Base-by-base conservation (phyloP, 192 early-diverging fungal genomes). In the Backusella westeae region DNA sequence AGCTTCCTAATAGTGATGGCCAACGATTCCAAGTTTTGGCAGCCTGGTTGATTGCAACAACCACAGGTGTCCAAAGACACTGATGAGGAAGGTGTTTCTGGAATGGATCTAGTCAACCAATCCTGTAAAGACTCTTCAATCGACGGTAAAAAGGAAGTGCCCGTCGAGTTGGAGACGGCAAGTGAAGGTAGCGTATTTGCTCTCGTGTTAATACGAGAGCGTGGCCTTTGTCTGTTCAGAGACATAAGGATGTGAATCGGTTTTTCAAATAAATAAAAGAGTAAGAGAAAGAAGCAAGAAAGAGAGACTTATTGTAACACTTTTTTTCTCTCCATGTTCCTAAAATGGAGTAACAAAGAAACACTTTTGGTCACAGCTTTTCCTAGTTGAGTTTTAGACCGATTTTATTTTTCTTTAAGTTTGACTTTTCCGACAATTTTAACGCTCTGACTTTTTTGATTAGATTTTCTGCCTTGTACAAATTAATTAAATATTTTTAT, bases 81-180 rank as follows among this genome's bases (percentile, higher is more conserved):
- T 35, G 66, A 63, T n/a, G 74, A 75, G 67, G 36, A 42, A 21
- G 72, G 67, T 49, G 52, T 44, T 67, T 74, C 77, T 12, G 77
- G 66, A 69, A 73, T 74, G 68, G 46, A 74, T 35, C 72, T 66
- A 10, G 67, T 66, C 29, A 78, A 21, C 77, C 77, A 78, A 23
- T 78, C 77, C 29, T 78, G 67, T 63, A 74, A 49, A 44, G 74
- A 75, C n/a, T 67, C 59, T 49, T 67, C 74, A 19, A 65, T 65
- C n/a, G 52, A 65, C n/a, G 72, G 52, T 17, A 41, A 29, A 34
- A 65, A n/a, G 10, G 34, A 34, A 15, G 19, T 35, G 9, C n/a
- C 42, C 9, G 36, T 74, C n/a, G 49, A 23, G 35, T 38, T 35
- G 23, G 72, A 36, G 21, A 56, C 17, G 23, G 39, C 23, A 10